Percentiles rank a stretch among this genome's conserved stretches.
These are phyloP conservation scores for Fusarium sp. DNA, from an alignment of 2,329 filamentous ascomycete species.

Conservation along the genomic window DNA sequence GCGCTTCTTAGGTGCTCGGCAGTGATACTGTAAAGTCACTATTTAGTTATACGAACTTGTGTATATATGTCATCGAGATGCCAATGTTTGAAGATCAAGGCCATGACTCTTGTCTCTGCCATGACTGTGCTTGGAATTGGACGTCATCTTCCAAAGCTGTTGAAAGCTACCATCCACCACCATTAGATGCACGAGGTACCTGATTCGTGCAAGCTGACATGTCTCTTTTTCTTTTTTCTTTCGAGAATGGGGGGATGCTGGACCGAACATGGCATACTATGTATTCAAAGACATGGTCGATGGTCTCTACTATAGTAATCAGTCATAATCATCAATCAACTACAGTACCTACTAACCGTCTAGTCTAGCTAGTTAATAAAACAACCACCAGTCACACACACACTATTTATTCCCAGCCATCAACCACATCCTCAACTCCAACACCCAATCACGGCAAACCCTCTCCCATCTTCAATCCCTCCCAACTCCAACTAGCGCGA, in stretches of 20 bases:
- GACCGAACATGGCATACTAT: too few relatives aligned
- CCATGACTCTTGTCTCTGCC: not conserved
- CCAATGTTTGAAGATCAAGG: conserved; percentile 6
- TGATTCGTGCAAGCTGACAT: not conserved
- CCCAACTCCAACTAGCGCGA: not conserved
- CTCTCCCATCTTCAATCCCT: conserved; percentile 12
- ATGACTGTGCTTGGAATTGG: conserved; percentile 10
- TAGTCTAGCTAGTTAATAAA: conserved; percentile 8
- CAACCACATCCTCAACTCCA: conserved; percentile 10
- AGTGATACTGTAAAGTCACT: too few relatives aligned
- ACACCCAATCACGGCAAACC: conserved; percentile 22
- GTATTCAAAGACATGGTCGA: not conserved
- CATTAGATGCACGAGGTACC: not conserved
- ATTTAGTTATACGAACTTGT: too few relatives aligned
- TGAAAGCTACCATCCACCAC: conserved; percentile 13
- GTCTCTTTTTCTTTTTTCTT: conserved; percentile 15
- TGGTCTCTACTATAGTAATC: not conserved
- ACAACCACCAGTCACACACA: conserved; percentile 16
- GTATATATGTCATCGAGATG: not conserved
- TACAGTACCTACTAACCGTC: too few relatives aligned
- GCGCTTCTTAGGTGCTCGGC: too few relatives aligned
- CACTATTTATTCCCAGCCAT: conserved; percentile 10
- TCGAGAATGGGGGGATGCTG: too few relatives aligned
- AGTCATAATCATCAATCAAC: too few relatives aligned
- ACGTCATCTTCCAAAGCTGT: conserved; percentile 27